A percentile compares a stretch with the other conserved stretches of the same genome.
These are phyloP conservation scores for Lactarius sp. DNA, from an alignment of 768 basidiomycete genomes.

Conservation along the genomic window DNA sequence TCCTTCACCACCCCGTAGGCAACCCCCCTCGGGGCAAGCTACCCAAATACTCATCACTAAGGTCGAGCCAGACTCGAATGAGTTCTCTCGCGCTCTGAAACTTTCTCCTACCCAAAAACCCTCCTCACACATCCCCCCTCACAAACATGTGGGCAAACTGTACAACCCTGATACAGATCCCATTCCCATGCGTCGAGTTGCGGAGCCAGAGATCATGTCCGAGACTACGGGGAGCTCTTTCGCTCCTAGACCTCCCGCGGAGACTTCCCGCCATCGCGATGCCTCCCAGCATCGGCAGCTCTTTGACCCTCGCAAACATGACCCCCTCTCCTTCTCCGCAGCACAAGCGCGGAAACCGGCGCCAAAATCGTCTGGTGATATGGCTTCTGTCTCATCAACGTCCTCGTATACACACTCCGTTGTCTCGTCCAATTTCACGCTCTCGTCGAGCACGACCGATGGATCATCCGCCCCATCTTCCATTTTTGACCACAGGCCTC, in stretches of 20 bases:
- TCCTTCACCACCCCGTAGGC: conserved; percentile 29
- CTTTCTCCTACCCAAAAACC: conserved; percentile 51
- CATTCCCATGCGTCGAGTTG: conserved; percentile 49
- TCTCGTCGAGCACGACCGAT: conserved; percentile 70
- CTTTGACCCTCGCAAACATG: conserved; percentile 87
- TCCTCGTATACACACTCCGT: conserved; percentile 70
- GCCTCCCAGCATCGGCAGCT: conserved; percentile 47
- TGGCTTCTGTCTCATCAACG: conserved; percentile 67
- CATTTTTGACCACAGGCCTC: conserved; percentile 52
- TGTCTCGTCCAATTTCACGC: conserved; percentile 63
- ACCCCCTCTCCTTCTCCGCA: conserved; percentile 80
- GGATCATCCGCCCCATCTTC: conserved; percentile 69
- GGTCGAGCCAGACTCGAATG: conserved; percentile 60
- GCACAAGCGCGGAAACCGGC: conserved; percentile 46
- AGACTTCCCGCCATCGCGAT: conserved; percentile 36
- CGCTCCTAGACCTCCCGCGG: conserved; percentile 35
- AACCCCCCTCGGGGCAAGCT: conserved; percentile 35
- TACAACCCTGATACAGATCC: conserved; percentile 72
- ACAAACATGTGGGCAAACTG: conserved; percentile 43
- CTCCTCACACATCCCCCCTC: conserved; percentile 30
- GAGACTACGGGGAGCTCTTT: conserved; percentile 54
- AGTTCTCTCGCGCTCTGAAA: conserved; percentile 66
- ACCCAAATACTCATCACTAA: conserved; percentile 36
- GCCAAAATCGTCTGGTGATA: conserved; percentile 63
- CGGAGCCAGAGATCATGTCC: conserved; percentile 63